These are phyloP conservation scores for Salix caprea DNA, from an alignment of 345 rosid genomes.

Conservation along the genomic window DNA sequence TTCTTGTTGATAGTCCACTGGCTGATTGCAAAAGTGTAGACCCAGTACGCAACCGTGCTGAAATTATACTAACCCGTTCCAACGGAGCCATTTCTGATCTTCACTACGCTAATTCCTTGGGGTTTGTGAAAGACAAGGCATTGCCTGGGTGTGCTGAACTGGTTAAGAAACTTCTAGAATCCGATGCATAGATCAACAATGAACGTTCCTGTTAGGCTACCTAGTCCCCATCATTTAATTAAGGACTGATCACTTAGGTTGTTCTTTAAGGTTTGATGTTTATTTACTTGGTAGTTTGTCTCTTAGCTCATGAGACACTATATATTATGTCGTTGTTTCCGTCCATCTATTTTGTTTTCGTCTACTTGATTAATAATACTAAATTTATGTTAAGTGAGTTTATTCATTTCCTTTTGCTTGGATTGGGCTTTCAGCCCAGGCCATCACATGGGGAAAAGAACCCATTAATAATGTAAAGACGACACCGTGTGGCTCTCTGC, in stretches of 20 bases:
- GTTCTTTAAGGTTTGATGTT: background rate
- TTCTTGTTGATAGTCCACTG: constrained; percentile 49
- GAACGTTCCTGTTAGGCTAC: background rate
- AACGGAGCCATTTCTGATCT: constrained; percentile 52
- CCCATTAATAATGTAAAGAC: too few species aligned
- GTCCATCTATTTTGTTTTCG: too few species aligned
- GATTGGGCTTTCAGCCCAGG: too few species aligned
- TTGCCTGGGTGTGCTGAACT: constrained; percentile 42
- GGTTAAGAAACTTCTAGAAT: constrained; percentile 33
- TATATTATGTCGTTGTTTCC: background rate
- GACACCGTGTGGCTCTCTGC: too few species aligned
- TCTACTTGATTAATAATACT: too few species aligned
- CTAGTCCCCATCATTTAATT: background rate
- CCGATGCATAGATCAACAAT: constrained; percentile 19
- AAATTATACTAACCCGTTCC: constrained; percentile 53
- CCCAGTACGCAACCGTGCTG: constrained; percentile 43
- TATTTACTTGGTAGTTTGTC: background rate
- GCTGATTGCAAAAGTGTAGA: constrained; percentile 30
- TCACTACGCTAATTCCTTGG: constrained; percentile 60
- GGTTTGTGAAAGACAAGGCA: constrained; percentile 42
- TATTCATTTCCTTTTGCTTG: too few species aligned
- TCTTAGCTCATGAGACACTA: constrained; percentile 8
- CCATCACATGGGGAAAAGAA: too few species aligned
- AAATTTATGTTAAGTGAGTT: too few species aligned
- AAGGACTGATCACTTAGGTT: background rate